Evolutionary conservation across 345 rosid species (phyloP).

Genomic region (Microcos paniculata): DNA sequence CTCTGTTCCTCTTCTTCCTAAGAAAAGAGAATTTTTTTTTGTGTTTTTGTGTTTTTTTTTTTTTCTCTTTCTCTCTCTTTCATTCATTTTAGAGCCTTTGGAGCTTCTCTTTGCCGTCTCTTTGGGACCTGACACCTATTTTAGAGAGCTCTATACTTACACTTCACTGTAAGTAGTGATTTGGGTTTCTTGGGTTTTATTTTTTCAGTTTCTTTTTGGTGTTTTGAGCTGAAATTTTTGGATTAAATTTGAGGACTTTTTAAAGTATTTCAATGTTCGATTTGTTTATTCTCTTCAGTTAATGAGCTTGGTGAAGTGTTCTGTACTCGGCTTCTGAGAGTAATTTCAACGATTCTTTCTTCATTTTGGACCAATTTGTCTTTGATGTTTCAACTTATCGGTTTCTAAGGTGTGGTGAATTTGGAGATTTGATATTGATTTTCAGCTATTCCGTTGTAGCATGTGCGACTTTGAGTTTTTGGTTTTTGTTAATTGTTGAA

Average conservation of each 20-base stretch:
- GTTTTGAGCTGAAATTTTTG: slow-evolving; percentile 8
- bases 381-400: slow-evolving; percentile 5
- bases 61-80: slow-evolving; percentile 2
- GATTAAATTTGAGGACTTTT: neutral
- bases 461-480: slow-evolving; percentile 14
- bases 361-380: neutral
- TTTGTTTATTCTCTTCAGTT: slow-evolving; percentile 19
- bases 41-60: slow-evolving; percentile 28
- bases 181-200: slow-evolving; percentile 16
- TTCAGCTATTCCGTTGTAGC: slow-evolving; percentile 4
- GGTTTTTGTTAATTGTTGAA: slow-evolving; percentile 13
- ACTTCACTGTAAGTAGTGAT: slow-evolving; percentile 37
- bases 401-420: slow-evolving; percentile 21
- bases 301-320: slow-evolving; percentile 22
- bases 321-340: neutral
- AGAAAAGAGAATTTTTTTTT: neutral
- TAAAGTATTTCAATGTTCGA: slow-evolving; percentile 13
- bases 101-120: slow-evolving; percentile 38
- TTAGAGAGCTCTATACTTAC: slow-evolving; percentile 9
- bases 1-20: neutral
- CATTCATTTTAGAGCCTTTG: slow-evolving; percentile 35
- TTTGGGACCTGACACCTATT: slow-evolving; percentile 26
- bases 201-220: neutral
- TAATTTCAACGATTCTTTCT: neutral
- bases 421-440: slow-evolving; percentile 18